Base-by-base conservation (phyloP, 2,329 filamentous ascomycete species). In the Blastomyces silverae region DNA sequence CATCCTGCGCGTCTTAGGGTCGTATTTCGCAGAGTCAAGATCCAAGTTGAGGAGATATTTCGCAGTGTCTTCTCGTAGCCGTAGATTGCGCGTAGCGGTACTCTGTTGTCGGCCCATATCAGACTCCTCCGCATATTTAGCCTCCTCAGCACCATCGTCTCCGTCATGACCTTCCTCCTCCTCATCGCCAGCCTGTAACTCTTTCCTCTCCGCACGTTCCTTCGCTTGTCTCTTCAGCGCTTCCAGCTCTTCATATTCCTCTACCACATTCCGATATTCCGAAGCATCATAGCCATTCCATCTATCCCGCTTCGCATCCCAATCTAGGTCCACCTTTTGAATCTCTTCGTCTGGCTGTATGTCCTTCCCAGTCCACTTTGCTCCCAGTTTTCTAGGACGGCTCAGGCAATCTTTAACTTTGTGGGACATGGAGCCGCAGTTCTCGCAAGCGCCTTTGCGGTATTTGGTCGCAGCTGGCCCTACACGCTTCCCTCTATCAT, bases 271-370 rank as follows among this genome's bases (percentile, higher is more conserved):
- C 66, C 86, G 84, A 75, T 96, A 97, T 76, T 97, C 90, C 69
- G 85, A 86, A 0, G 92, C 82, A 75, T 97, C 92, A 77, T 96
- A 99, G n/a, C 93, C 93, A 74, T 97, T 97, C 93, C 94, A 99
- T 55, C 93, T 86, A 79, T 99, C 94, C 70, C 94, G 85, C 81
- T 99, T 99, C 28, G 94, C 94, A 76, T 99, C 95, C 91, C 93
- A 99, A 3, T 92, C 91, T 59, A 97, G 80, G 57, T 90, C 86
- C 20, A 97, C 88, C 64, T 96, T 88, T 73, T 96, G 89, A 15
- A 96, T 81, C 11, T 89, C 80, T 73, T 97, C 92, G 75, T 99
- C 95, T 39, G 93, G 91, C 74, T 96, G 89, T 64, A 99, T 99
- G 74, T 97, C 89, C 73, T 86, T 89, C 28, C 94, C 94, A 0